Evolutionary conservation across 2,329 filamentous ascomycete genomes (phyloP), one percentile per base, ranked within the genome.

Genomic region (Penicillium digitatum): DNA sequence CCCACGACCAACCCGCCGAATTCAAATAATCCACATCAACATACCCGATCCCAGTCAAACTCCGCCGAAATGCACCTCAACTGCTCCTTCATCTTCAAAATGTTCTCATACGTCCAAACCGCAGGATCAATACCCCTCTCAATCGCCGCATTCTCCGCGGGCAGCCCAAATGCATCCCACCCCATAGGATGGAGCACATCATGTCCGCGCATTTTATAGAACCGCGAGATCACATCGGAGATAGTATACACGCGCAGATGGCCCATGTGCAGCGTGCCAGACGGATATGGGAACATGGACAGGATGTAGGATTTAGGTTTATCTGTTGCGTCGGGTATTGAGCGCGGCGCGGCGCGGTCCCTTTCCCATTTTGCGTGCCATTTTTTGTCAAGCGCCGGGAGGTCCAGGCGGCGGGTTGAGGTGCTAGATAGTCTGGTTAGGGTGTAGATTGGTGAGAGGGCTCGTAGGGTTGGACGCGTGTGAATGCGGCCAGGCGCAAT

Each of bases 231-330:
- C 10, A 92, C 88, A 76, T 96, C 91, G 57, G 90, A 90, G 61
- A 96, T 94, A 35, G 90, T 90, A 76, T 95, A 96, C 47, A 95
- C 90, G 44, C 91, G 86, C 37, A 95, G 78, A 71, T 96, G 91
- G 14, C 91, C 91, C 57, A 95, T 84, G 71, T 96, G 91, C 27
- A 96, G 81, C 29, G 85, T 86, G 29, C 91, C 91, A 0, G 91
- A 95, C 1, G 91, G 91, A 70, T 96, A 96, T 0, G 91, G 91
- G 69, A 95, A 95, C 91, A 96, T 96, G 61, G 91, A 87, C 51
- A 95, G 79, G 58, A 95, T 84, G 70, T 93, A 95, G 27, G 74
- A 76, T 56, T 77, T 80, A 18, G 69, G 70, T 61, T 73, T 72
- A 29, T 60, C 50, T 22, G 63, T 63, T 42, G 48, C n/a, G 5